Base-by-base conservation (phyloP, 148 eudicot genomes). In the Vaccinium darrowii region DNA sequence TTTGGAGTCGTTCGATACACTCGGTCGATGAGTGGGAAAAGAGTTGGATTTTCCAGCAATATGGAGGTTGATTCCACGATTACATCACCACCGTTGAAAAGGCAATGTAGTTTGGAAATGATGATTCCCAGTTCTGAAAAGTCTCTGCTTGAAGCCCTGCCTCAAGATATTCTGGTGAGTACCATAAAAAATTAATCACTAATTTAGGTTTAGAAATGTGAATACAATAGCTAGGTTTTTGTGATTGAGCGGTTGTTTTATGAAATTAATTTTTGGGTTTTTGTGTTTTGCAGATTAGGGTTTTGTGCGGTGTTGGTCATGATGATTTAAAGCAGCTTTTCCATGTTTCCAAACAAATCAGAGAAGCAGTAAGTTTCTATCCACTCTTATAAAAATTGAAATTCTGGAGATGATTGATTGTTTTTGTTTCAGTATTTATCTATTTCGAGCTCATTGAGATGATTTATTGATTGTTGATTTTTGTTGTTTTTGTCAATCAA, bases 101-200 rank as follows among this genome's bases (percentile, higher is more conserved):
- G 85, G 71, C 91, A 60, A 0, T 87, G 90, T 76, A 58, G 79
- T 43, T 13, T 27, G 74, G 78, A 77, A 25, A 83, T 73, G 51
- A 86, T 63, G 33, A 14, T 49, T 76, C 21, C 79, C 8, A 67
- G 36, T 57, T 47, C 52, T 21, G 84, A 78, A 16, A 79, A 88
- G 84, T 89, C 93, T 63, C 47, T 84, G 62, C 88, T 95, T 56
- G 94, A 95, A 86, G 84, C 93, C 58, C 84, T 95, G 79, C 98
- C 98, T 88, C 94, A 91, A 71, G 98, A 95, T 79, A 84, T 93
- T 71, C 83, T 95, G 91, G 98, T 93, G 5, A 88, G 90, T 90
- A 7, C 57, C 14, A 65, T 65, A 0, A 9, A 51, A 71, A 15
- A 60, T 52, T 52, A 36, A 16, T 65, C 72, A 23, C 14, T 65